Evolutionary conservation across 192 early-diverging fungal species (phyloP), one percentile per base, ranked within the genome.

Genomic region (Mortierella antarctica): DNA sequence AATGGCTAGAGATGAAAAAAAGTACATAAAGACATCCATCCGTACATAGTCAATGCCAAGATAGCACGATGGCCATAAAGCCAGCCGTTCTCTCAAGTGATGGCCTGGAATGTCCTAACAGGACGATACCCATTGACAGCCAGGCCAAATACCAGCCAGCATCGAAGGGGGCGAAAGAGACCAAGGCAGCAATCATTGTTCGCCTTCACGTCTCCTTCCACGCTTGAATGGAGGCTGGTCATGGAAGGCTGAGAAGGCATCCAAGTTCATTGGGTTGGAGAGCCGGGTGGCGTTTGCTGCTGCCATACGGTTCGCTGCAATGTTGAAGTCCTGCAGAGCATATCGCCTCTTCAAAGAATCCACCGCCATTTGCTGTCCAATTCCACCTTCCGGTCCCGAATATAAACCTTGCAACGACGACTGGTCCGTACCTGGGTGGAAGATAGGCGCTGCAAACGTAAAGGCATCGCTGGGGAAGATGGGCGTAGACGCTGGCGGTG

Each of bases 191-290:
- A 14, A 12, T 7, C 17, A n/a, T 61, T 65, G 70, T 40, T 78
- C 75, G 44, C 75, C 75, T 51, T 80, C 77, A 49, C 70, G 77
- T 15, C 77, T 52, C 6, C 77, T 65, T n/a, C 60, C 60, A 12
- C 77, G 77, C 47, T 80, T 80, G 62, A 63, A 80, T 2, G 77
- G 70, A 11, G 77, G 77, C n/a, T 80, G 77, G 53, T 71, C 64
- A 15, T 80, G 64, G 41, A 67, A 71, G 12, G 70, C 70, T 7
- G 64, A 21, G 47, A 80, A 80, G 7, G 60, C 46, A 23, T 80
- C 77, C 57, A 80, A 56, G 56, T 56, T 79, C 49, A 71, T 80
- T 11, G 77, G 52, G 41, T 39, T 80, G 14, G 77, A 71, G n/a
- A 56, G 48, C 13, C 65, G 57, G 6, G 59, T 68, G 31, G 65